Evolutionary conservation across 495 filamentous ascomycete genomes (phyloP).

Genomic region (Astrothelium subdiscretum): DNA sequence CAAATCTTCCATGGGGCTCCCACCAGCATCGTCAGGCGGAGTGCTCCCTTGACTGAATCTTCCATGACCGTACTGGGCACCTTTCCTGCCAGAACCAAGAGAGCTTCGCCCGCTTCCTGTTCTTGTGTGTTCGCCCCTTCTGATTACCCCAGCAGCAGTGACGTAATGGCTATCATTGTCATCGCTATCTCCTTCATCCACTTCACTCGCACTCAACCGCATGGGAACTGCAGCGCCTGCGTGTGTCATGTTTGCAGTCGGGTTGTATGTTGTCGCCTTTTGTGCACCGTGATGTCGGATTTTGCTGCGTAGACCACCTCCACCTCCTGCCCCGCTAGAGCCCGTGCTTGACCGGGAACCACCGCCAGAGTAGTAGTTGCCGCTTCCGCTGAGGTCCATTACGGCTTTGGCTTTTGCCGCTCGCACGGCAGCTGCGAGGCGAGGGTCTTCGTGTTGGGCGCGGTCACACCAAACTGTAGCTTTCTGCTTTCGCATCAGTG

Average conservation of each 20-base stretch:
- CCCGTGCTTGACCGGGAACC: slow-evolving; percentile 9
- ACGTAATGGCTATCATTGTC: slow-evolving; percentile 49
- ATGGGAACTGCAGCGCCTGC: slow-evolving; percentile 68
- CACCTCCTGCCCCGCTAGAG: slow-evolving; percentile 20
- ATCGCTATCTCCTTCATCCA: slow-evolving; percentile 67
- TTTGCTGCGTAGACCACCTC: slow-evolving; percentile 48
- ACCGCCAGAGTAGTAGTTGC: slow-evolving; percentile 10
- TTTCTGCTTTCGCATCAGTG: slow-evolving; percentile 88
- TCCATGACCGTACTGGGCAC: slow-evolving; percentile 4
- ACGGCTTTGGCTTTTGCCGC: slow-evolving; percentile 75
- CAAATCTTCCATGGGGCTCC: slow-evolving; percentile 32
- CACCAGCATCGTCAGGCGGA: slow-evolving; percentile 34
- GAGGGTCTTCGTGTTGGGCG: slow-evolving; percentile 82
- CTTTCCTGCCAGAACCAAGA: slow-evolving; percentile 43
- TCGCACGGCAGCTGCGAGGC: slow-evolving; percentile 64
- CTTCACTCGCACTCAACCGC: slow-evolving; percentile 84
- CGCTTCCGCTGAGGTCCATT: slow-evolving; percentile 59
- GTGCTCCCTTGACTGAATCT: slow-evolving; percentile 58
- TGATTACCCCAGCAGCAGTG: slow-evolving; percentile 34
- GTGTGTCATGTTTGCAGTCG: slow-evolving; percentile 49
- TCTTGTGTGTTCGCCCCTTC: slow-evolving; percentile 43
- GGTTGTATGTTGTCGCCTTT: slow-evolving; percentile 58
- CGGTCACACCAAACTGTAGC: slow-evolving; percentile 98
- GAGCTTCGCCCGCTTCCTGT: slow-evolving; percentile 73
- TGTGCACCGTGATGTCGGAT: slow-evolving; percentile 69